Evolutionary conservation across 768 basidiomycete species (phyloP), one percentile per base, ranked within the genome.

Genomic region (Boletus tomentosulus): DNA sequence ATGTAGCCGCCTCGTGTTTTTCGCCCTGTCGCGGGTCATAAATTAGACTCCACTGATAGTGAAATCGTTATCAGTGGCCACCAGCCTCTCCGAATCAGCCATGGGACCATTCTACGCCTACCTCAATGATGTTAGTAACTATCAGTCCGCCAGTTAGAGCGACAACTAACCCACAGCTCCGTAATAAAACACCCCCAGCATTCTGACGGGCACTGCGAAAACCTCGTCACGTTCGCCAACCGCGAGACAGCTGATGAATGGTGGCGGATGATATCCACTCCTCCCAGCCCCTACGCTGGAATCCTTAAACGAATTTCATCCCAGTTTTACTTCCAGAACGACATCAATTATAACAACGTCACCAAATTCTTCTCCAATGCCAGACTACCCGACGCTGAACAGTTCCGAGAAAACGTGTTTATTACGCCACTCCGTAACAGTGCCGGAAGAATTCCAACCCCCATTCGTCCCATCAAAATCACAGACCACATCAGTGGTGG

Each of bases 251-350:
- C 66, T 35, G 66, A 66, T 47, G 57, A 62, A 19, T 69, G 66
- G 65, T 69, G 58, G 60, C 52, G 65, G n/a, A 44, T 51, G 22
- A 50, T 69, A 22, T 57, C 62, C 24, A 57, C 55, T 28, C 57
- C 57, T 27, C 9, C 54, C 9, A 45, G 54, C n/a, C 54, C 54
- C 15, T 55, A 48, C 19, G 37, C 25, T 42, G 52, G 38, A 31
- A n/a, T 19, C 13, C 16, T 53, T n/a, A 27, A 19, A 28, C 46
- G 52, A 6, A 34, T 41, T 35, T 34, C 38, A 22, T 46, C 46
- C 10, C 52, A 53, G 16, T 42, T 53, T 34, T 53, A 53, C 39
- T 22, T 25, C 39, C 52, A 53, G 8, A 27, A 33, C 38, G 31
- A 22, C 16, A 4, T 19, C 1, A 12, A 15, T 6, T 1, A 6